Evolutionary conservation across 1,284 basidiomycete genomes (phyloP).

Genomic region (Marasmius sp.): DNA sequence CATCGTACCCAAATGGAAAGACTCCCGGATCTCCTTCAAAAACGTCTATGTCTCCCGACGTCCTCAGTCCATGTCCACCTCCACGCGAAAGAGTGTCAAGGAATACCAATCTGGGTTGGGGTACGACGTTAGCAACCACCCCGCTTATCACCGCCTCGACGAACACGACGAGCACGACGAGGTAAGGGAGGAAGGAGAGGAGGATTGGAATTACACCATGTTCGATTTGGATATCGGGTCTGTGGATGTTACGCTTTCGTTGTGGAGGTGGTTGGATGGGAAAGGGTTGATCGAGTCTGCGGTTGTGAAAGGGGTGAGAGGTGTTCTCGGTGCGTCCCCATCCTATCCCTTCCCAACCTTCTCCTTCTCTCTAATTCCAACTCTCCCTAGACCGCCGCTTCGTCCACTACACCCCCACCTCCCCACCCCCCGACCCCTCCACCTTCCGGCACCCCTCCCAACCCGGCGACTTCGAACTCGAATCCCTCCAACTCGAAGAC

Average conservation of each 20-base stretch:
- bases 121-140: constrained; percentile 76
- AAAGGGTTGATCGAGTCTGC: constrained; percentile 93
- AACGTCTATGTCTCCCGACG: constrained; percentile 94
- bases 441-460: constrained; percentile 74
- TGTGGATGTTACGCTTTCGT: constrained; percentile 94
- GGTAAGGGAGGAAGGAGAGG: constrained; percentile 25
- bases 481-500: constrained; percentile 88
- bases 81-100: too few relatives aligned
- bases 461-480: constrained; percentile 91
- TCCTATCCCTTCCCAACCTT: not conserved
- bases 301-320: constrained; percentile 91
- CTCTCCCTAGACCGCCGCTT: constrained; percentile 76
- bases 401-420: constrained; percentile 86
- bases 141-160: constrained; percentile 58
- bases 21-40: constrained; percentile 93
- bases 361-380: constrained; percentile 1
- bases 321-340: constrained; percentile 74
- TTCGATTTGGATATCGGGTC: constrained; percentile 93
- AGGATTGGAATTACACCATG: constrained; percentile 77
- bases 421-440: constrained; percentile 76
- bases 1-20: constrained; percentile 97
- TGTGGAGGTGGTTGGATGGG: constrained; percentile 93
- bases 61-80: constrained; percentile 36
- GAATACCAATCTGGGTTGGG: constrained; percentile 60
- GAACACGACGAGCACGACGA: constrained; percentile 56